These are phyloP conservation scores for Tricharina praecox DNA, from an alignment of 495 filamentous ascomycete genomes.

Conservation along the genomic window DNA sequence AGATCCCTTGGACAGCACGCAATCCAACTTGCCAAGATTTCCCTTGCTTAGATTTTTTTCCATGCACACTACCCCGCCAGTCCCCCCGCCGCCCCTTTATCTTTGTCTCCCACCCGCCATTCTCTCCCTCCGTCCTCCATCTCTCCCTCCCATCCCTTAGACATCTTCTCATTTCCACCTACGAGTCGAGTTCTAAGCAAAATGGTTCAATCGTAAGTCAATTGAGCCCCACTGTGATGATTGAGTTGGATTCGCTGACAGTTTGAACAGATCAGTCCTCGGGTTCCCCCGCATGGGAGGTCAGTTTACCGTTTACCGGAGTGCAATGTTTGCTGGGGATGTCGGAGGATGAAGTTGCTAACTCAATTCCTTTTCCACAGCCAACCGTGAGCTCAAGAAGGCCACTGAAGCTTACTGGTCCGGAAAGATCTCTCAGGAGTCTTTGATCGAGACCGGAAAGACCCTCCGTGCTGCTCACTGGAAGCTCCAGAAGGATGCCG, in stretches of 20 bases:
- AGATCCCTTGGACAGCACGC: no score
- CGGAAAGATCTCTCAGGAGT: conserved; percentile 75
- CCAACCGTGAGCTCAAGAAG: conserved; percentile 98
- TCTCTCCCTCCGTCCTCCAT: conserved; percentile 9
- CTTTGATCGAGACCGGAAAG: conserved; percentile 85
- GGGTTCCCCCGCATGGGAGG: conserved; percentile 85
- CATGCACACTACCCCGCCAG: neutral
- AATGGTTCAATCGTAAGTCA: conserved; percentile 26
- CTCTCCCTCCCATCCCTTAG: conserved; percentile 1
- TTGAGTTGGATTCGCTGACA: conserved; percentile 1
- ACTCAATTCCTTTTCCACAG: conserved; percentile 23
- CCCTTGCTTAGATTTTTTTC: neutral
- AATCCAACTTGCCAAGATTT: no score
- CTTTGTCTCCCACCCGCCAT: conserved; percentile 3
- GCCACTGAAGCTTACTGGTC: conserved; percentile 95
- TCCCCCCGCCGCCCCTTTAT: conserved; percentile 6
- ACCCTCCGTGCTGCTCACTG: conserved; percentile 88
- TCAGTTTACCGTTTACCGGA: no score
- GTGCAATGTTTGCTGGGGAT: no score
- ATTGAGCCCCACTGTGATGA: neutral
- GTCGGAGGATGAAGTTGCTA: no score
- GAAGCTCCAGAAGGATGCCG: conserved; percentile 97
- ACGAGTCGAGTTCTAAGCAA: neutral
- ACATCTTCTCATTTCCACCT: conserved; percentile 11
- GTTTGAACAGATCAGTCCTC: conserved; percentile 40